Evolutionary conservation across 495 filamentous ascomycete species (phyloP), one percentile per base, ranked within the genome.

Genomic region (Penicillium samsonianum): DNA sequence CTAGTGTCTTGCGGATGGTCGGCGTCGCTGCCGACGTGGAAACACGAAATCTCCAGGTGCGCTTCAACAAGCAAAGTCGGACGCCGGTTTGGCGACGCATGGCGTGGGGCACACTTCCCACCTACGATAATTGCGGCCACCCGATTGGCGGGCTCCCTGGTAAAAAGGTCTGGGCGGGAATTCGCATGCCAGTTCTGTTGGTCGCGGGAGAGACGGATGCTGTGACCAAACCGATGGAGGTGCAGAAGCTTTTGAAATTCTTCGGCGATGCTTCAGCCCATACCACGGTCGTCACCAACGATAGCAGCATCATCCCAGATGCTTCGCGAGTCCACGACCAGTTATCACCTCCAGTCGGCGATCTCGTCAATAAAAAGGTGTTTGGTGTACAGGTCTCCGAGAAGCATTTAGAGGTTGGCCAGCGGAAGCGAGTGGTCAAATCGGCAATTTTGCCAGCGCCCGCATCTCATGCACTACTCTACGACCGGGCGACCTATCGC

Each of bases 71-170:
- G 50, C 90, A 96, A 65, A 93, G 88, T 58, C 80, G 76, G 60
- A 91, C 91, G 0, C 78, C 87, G 0, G 90, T 95, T 0, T 96
- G 89, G 84, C 82, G 87, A 57, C 82, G 92, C 37, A 93, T 96
- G 88, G 88, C 85, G 4, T 88, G 80, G 73, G 92, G 91, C 2
- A 72, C 77, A 43, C 69, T 91, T 19, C 84, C 88, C 14, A 75
- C 70, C 14, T 85, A 84, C 58, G 56, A 75, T 11, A 64, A 78
- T 19, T 60, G 65, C 14, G 80, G 74, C 20, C 62, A 74, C 14
- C 65, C 82, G 4, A 65, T 75, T n/a, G 85, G 84, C 7, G 90
- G 89, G 3, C 66, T 94, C 11, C 87, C 91, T 40, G 84, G 86
- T 0, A 67, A 80, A 50, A 80, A 87, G 3, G 77, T 87, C 23